These are phyloP conservation scores for Boletus eberwhitei DNA, from an alignment of 768 basidiomycete genomes.

Conservation along the genomic window DNA sequence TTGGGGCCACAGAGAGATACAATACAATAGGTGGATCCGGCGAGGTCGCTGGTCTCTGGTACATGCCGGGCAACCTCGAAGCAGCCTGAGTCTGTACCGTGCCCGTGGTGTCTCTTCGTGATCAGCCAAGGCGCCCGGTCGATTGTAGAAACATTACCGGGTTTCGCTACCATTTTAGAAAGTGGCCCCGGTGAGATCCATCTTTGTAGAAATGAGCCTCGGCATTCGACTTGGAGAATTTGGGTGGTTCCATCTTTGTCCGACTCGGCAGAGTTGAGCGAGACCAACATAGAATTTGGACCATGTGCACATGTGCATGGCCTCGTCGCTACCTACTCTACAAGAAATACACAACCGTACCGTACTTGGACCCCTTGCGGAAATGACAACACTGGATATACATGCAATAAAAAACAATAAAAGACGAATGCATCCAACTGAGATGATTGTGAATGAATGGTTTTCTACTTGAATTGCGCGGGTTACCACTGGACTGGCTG, in stretches of 20 bases:
- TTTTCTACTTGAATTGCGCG: slow-evolving; percentile 9
- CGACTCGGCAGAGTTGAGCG: no score
- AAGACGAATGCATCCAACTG: slow-evolving; percentile 13
- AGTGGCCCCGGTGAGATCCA: not conserved
- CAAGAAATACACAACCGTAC: slow-evolving; percentile 15
- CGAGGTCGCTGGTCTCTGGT: no score
- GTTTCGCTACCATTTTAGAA: no score
- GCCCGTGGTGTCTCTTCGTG: no score
- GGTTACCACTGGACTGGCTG: not conserved
- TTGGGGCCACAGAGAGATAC: no score
- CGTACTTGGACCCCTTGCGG: slow-evolving; percentile 4
- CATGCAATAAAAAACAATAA: slow-evolving; percentile 16
- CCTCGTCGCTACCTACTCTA: slow-evolving; percentile 15
- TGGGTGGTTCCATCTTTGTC: no score
- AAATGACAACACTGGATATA: slow-evolving; percentile 13
- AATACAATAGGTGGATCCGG: no score
- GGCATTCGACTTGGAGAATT: no score
- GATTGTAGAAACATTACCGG: no score
- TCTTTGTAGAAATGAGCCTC: slow-evolving; percentile 15
- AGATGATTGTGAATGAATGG: slow-evolving; percentile 9
- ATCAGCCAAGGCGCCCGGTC: no score
- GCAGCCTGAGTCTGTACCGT: no score
- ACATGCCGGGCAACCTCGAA: no score
- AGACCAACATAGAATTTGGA: slow-evolving; percentile 4
- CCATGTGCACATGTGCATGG: not conserved